Percentiles rank a stretch among this genome's conserved stretches.
phyloP scores from a whole-genome alignment of 1,284 basidiomycete genomes.

The Bjerkandera adusta region DNA sequence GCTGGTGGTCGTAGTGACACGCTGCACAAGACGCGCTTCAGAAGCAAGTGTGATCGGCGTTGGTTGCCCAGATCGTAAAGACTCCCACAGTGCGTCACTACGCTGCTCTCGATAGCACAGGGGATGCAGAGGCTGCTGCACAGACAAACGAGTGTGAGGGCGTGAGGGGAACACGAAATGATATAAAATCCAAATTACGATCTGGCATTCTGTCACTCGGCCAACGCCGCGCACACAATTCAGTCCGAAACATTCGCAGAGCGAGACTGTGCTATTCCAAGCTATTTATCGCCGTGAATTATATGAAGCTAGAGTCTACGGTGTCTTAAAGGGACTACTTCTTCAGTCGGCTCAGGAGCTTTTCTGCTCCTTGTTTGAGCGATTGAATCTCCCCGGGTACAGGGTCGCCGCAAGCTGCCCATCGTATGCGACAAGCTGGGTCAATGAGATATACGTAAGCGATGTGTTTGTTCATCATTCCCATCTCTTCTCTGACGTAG shows the following conservation, averaged over 20 bases:
- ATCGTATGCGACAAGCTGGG: slow-evolving; percentile 80
- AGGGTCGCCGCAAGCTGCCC: slow-evolving; percentile 91
- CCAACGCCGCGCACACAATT: neutral
- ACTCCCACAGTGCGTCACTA: no score
- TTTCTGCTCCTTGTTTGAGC: slow-evolving; percentile 72
- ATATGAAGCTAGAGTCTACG: neutral
- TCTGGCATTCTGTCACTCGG: slow-evolving; percentile 1
- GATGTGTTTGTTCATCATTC: slow-evolving; percentile 88
- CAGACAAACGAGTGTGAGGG: no score
- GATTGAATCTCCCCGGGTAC: slow-evolving; percentile 71
- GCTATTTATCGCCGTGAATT: neutral
- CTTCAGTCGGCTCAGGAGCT: slow-evolving; percentile 58
- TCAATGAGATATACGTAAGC: slow-evolving; percentile 95
- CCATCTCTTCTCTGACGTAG: slow-evolving; percentile 80
- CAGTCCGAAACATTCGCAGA: neutral
- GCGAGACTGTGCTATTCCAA: neutral
- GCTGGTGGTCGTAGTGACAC: no score
- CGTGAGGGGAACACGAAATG: no score
- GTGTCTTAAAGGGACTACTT: slow-evolving; percentile 4
- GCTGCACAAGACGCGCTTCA: no score
- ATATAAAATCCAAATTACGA: neutral
- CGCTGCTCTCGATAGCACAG: neutral
- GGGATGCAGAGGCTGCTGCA: no score
- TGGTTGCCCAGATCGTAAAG: no score
- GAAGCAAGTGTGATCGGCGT: no score